Conservation (phyloP, 2,329 filamentous ascomycete genomes). For the Neonectria coccinea region DNA sequence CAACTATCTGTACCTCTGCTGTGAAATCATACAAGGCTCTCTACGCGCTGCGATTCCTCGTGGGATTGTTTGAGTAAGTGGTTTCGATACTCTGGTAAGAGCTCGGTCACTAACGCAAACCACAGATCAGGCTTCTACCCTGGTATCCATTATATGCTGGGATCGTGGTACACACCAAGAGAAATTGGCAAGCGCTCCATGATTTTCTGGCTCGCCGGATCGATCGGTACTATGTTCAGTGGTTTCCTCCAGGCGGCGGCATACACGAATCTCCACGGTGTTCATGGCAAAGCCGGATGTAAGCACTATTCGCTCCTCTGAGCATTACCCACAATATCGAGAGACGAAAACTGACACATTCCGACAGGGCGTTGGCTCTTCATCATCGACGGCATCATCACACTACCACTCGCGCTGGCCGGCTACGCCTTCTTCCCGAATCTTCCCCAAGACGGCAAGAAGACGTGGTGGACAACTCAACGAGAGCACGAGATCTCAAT, state of each 20-base stretch:
- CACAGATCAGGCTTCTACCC: slow-evolving; percentile 32
- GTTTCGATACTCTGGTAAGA: too few species aligned
- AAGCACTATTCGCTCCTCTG: background rate
- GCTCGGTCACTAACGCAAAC: background rate
- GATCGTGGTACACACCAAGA: slow-evolving; percentile 40
- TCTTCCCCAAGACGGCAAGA: slow-evolving; percentile 33
- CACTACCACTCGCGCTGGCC: slow-evolving; percentile 27
- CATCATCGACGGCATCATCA: slow-evolving; percentile 37
- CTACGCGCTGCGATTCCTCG: slow-evolving; percentile 31
- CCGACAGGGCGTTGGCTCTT: slow-evolving; percentile 34
- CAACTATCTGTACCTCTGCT: slow-evolving; percentile 30
- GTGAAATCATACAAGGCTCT: slow-evolving; percentile 28
- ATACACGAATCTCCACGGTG: slow-evolving; percentile 32
- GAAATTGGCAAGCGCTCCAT: slow-evolving; percentile 39
- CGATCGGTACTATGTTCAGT: slow-evolving; percentile 30
- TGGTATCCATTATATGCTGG: slow-evolving; percentile 38
- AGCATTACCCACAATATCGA: too few species aligned
- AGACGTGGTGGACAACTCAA: slow-evolving; percentile 37
- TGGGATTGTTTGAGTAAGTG: slow-evolving; percentile 37
- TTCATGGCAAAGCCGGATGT: slow-evolving; percentile 33
- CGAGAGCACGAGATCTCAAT: slow-evolving; percentile 29
- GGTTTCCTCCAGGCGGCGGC: slow-evolving; percentile 35
- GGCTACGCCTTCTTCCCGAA: slow-evolving; percentile 36
- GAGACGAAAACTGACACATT: slow-evolving; percentile 5
- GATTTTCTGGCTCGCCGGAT: slow-evolving; percentile 39